These are phyloP conservation scores for Ogataea polymorpha DNA, from an alignment of 805 yeast species.

Conservation along the genomic window DNA sequence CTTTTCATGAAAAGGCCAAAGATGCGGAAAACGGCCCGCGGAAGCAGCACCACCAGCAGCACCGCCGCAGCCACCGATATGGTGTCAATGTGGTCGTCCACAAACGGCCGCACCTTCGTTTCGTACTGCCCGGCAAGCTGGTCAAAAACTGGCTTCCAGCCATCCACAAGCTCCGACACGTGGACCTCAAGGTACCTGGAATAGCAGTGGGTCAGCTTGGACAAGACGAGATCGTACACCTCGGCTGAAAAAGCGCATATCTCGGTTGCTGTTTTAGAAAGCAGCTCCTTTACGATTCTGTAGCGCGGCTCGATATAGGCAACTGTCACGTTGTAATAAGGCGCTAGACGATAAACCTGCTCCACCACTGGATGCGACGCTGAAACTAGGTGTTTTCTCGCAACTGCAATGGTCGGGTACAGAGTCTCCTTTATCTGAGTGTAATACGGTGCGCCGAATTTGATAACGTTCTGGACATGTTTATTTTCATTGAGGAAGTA, in stretches of 20 bases:
- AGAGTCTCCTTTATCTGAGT: not conserved
- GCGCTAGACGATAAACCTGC: not conserved
- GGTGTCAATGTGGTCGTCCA: slow-evolving; percentile 17
- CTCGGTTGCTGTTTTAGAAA: not conserved
- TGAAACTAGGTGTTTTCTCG: not conserved
- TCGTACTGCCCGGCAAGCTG: slow-evolving; percentile 16
- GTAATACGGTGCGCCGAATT: slow-evolving; percentile 5
- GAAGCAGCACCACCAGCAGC: slow-evolving; percentile 12
- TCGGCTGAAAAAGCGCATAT: not conserved
- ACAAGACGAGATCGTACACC: not conserved
- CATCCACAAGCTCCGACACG: slow-evolving; percentile 11
- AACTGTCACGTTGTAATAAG: slow-evolving; percentile 1
- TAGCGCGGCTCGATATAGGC: not conserved
- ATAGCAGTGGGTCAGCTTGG: slow-evolving; percentile 12
- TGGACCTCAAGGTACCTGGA: slow-evolving; percentile 9
- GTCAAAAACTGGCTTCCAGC: slow-evolving; percentile 17
- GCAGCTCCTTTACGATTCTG: no score
- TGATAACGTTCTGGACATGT: slow-evolving; percentile 8
- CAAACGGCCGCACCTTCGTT: slow-evolving; percentile 10
- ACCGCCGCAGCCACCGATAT: slow-evolving; percentile 13
- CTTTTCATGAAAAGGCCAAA: slow-evolving; percentile 14
- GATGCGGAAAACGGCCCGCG: slow-evolving; percentile 13
- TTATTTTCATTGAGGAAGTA: slow-evolving; percentile 16
- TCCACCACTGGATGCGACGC: not conserved
- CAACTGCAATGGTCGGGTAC: not conserved